phyloP scores from a whole-genome alignment of 257 asterid genomes.

The Penstemon barbatus region DNA sequence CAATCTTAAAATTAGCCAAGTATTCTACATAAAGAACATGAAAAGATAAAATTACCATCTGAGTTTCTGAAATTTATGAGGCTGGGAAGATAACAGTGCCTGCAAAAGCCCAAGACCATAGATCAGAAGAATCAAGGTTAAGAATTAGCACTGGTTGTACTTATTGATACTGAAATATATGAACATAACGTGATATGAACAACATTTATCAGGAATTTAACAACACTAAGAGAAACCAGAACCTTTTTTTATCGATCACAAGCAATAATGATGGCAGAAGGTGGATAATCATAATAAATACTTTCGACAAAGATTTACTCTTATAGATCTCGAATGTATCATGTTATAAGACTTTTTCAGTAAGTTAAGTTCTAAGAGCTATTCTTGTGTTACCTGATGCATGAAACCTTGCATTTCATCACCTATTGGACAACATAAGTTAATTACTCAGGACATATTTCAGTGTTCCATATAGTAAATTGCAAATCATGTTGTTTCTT shows the following conservation, averaged over 20 bases:
- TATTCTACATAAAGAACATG: slow-evolving; percentile 21
- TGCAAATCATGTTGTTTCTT: slow-evolving; percentile 6
- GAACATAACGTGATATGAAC: slow-evolving; percentile 14
- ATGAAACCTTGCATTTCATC: slow-evolving; percentile 19
- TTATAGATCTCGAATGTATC: slow-evolving; percentile 4
- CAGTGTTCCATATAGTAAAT: background rate
- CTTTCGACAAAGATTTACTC: slow-evolving; percentile 5
- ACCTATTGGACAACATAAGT: slow-evolving; percentile 9
- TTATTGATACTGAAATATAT: slow-evolving; percentile 1
- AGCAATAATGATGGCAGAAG: slow-evolving; percentile 8
- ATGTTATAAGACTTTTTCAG: slow-evolving; percentile 18
- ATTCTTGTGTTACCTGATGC: background rate
- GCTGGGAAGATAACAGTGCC: slow-evolving; percentile 76
- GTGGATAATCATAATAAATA: slow-evolving; percentile 6
- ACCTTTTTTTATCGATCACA: background rate
- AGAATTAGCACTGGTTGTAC: background rate
- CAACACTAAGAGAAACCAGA: background rate
- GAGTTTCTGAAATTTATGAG: slow-evolving; percentile 73
- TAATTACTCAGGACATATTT: background rate
- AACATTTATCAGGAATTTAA: slow-evolving; percentile 3
- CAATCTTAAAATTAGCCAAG: slow-evolving; percentile 2
- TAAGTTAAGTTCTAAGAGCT: slow-evolving; percentile 13
- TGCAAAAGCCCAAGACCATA: slow-evolving; percentile 47
- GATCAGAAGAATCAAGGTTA: slow-evolving; percentile 29
- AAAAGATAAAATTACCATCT: slow-evolving; percentile 62